Evolutionary conservation across 352 stramenopile genomes (phyloP), one percentile per base, ranked within the genome.

Genomic region (Pythium periplocum): DNA sequence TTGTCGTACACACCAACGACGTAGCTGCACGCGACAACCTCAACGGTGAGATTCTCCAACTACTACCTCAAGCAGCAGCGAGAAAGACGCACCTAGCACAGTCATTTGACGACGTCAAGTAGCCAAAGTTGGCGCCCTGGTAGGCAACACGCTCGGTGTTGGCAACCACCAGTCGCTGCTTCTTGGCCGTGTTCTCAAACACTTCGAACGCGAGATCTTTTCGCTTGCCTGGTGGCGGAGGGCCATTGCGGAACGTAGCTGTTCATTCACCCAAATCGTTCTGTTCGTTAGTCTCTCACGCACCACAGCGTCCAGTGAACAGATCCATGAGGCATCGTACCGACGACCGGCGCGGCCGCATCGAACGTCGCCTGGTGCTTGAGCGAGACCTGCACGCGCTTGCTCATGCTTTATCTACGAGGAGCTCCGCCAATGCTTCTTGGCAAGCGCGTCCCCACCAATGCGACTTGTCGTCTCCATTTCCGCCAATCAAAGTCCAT

Each of bases 61-160:
- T 26, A 26, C 17, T 26, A n/a, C 17, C 17, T 26, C 17, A 26
- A 26, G 17, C 17, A 26, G 17, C 17, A 38, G 8, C 8, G 4
- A 10, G 4, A 48, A 47, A 6, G 32, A 57, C 45, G 38, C 32
- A 76, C 68, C 62, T 85, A 40, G 79, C 62, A 47, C 69, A 81
- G 61, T 93, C 83, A 56, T 90, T 83, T 35, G 66, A 72, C 5
- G 80, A 61, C 45, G 76, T 75, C 38, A 89, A 62, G 68, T 93
- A 90, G 49, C 83, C 83, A 60, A 93, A 93, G 63, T 93, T 93
- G 47, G 83, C 83, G 42, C 76, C 83, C 53, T 93, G 83, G 57
- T 91, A 93, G 63, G 77, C 78, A 48, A 93, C 76, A 51, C 85
- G 89, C 42, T 93, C 78, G 2, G 74, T 84, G 47, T 73, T 89